Evolutionary conservation across 2,329 filamentous ascomycete species (phyloP), one percentile per base, ranked within the genome.

Genomic region (Aspergillus thermomutatus): DNA sequence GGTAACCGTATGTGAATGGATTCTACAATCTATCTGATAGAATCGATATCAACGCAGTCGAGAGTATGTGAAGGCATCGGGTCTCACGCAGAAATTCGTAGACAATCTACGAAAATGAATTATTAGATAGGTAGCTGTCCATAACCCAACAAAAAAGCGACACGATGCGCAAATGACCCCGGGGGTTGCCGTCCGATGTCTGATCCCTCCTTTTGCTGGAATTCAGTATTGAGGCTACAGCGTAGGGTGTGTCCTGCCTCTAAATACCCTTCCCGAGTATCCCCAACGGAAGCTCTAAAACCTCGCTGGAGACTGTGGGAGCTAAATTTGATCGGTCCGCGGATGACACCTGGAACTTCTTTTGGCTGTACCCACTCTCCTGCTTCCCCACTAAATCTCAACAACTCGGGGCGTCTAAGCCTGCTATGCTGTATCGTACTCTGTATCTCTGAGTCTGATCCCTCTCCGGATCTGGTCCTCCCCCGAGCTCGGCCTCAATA

Each of bases 161-260:
- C 53, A 60, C 40, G 52, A 19, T 19, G 28, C 9, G 27, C 53
- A 45, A 51, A 53, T 49, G 45, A 47, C 28, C 49, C 27, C 37
- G 41, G 49, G 31, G 23, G 27, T 21, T 56, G 11, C 21, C 43
- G 10, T 26, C 21, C 5, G 21, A 10, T 46, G 43, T 46, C 23
- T 14, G 43, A 46, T 46, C 43, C 21, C 21, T 46, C 21, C 43
- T 46, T 46, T 46, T 26, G 43, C 52, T 43, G 55, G 54, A 43
- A 28, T 54, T 55, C 62, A 64, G 63, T 65, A 64, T 63, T 64
- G 57, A 59, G 62, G 56, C 62, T 65, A 65, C 63, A 55, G 63
- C 63, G 63, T 65, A 65, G 62, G 63, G 63, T 55, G 49, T 56
- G 64, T 65, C 64, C 63, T 64, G 63, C 51, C 45, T 46, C 59